These are phyloP conservation scores for Fraxinus nigra DNA, from an alignment of 305 asterid species.

Conservation along the genomic window DNA sequence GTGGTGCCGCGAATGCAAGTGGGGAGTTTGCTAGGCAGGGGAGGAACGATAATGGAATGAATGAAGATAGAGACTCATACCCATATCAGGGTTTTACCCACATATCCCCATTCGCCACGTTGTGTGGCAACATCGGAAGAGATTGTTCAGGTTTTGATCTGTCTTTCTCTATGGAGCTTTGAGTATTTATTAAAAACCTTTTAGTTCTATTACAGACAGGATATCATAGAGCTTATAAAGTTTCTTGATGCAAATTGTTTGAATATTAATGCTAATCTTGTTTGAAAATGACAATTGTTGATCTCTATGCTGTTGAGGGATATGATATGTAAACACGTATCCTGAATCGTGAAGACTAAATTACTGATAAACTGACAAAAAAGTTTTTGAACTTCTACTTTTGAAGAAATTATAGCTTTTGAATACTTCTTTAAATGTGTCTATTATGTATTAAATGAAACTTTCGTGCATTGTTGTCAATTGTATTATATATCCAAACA, in stretches of 20 bases:
- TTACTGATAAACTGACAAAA: constrained; percentile 20
- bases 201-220: not conserved
- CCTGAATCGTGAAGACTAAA: not conserved
- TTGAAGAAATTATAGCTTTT: constrained; percentile 2
- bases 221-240: not conserved
- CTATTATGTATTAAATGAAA: constrained; percentile 11
- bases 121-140: constrained; percentile 86
- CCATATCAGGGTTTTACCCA: constrained; percentile 79
- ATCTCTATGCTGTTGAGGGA: constrained; percentile 8
- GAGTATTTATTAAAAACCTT: not conserved
- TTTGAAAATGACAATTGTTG: not conserved
- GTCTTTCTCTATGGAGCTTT: constrained; percentile 32
- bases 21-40: constrained; percentile 88
- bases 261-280: constrained; percentile 17
- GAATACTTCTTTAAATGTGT: constrained; percentile 2
- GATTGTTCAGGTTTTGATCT: constrained; percentile 83
- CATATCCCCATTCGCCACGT: constrained; percentile 75
- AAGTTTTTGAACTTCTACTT: constrained; percentile 18
- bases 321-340: constrained; percentile 9
- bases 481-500: constrained; percentile 1
- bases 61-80: constrained; percentile 88
- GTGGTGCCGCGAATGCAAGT: constrained; percentile 86
- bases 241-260: constrained; percentile 12
- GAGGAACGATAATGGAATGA: constrained; percentile 94
- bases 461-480: constrained; percentile 2